phyloP scores from a whole-genome alignment of 805 yeast species.

The Nakazawaea anatomiae region DNA sequence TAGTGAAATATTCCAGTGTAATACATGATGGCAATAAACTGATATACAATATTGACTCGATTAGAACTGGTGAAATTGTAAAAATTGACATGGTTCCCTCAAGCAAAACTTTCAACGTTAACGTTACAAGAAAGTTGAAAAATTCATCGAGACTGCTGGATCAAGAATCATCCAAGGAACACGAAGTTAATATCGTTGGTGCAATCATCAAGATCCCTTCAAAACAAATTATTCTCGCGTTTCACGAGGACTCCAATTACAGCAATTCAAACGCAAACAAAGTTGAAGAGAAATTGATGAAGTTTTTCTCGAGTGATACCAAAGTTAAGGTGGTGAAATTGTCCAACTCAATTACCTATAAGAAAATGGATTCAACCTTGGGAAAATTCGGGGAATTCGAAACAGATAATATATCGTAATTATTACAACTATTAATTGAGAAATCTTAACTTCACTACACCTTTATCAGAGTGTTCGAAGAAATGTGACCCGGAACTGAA shows the following conservation, averaged over 20 bases:
- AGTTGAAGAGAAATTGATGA: constrained; percentile 44
- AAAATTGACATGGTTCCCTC: constrained; percentile 43
- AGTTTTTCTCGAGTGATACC: constrained; percentile 34
- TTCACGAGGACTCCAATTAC: constrained; percentile 40
- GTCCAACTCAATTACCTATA: constrained; percentile 65
- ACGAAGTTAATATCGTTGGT: constrained; percentile 40
- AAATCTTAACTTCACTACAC: constrained; percentile 28
- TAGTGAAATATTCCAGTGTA: constrained; percentile 49
- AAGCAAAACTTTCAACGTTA: constrained; percentile 14
- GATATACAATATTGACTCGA: constrained; percentile 39
- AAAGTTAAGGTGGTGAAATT: constrained; percentile 66
- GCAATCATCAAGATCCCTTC: constrained; percentile 54
- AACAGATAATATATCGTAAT: constrained; percentile 24
- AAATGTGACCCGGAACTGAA: constrained; percentile 13
- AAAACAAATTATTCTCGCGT: constrained; percentile 46
- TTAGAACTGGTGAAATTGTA: constrained; percentile 76
- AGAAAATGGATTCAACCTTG: constrained; percentile 75
- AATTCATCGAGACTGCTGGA: constrained; percentile 24
- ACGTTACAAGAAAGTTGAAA: constrained; percentile 23
- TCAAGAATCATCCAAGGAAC: constrained; percentile 17
- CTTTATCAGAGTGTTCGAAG: constrained; percentile 13
- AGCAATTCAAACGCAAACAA: constrained; percentile 19
- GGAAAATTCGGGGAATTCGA: constrained; percentile 50
- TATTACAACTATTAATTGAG: constrained; percentile 45
- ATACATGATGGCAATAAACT: constrained; percentile 22